phyloP scores from a whole-genome alignment of 2,329 filamentous ascomycete genomes.

The Hymenoscyphus occultus region DNA sequence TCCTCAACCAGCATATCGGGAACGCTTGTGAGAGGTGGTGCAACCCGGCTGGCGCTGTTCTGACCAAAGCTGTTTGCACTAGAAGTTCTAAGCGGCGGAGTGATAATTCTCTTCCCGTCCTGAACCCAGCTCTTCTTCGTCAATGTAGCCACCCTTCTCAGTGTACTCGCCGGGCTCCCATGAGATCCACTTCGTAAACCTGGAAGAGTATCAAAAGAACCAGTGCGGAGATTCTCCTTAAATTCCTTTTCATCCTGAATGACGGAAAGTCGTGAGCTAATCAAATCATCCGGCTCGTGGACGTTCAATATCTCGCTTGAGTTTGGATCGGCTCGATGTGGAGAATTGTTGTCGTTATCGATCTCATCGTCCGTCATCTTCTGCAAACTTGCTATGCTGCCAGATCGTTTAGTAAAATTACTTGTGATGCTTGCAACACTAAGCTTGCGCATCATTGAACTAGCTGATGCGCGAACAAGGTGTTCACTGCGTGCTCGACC shows the following conservation, averaged over 20 bases:
- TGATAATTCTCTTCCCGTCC: conserved; percentile 30
- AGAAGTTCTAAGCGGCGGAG: conserved; percentile 29
- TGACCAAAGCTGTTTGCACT: conserved; percentile 31
- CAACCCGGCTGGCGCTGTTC: conserved; percentile 12
- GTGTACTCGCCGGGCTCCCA: conserved; percentile 23
- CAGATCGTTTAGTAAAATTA: conserved; percentile 70
- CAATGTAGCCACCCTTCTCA: conserved; percentile 28
- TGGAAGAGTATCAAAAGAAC: conserved; percentile 24
- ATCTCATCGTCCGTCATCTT: conserved; percentile 28
- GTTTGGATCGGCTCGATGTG: conserved; percentile 18
- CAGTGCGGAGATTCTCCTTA: conserved; percentile 24
- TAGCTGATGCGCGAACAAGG: conserved; percentile 73
- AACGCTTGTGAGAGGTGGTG: conserved; percentile 16
- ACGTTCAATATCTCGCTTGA: conserved; percentile 18
- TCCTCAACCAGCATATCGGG: conserved; percentile 23
- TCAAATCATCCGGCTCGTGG: conserved; percentile 22
- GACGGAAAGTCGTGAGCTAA: conserved; percentile 26
- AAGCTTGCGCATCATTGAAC: conserved; percentile 82
- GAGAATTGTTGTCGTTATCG: conserved; percentile 14
- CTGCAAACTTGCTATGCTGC: conserved; percentile 33
- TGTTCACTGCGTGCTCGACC: conserved; percentile 63
- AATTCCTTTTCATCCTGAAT: conserved; percentile 31
- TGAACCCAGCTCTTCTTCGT: conserved; percentile 31
- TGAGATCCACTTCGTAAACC: conserved; percentile 15
- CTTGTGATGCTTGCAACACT: conserved; percentile 77